Evolutionary conservation across 305 asterid genomes (phyloP).

Genomic region (Euphrasia arctica): DNA sequence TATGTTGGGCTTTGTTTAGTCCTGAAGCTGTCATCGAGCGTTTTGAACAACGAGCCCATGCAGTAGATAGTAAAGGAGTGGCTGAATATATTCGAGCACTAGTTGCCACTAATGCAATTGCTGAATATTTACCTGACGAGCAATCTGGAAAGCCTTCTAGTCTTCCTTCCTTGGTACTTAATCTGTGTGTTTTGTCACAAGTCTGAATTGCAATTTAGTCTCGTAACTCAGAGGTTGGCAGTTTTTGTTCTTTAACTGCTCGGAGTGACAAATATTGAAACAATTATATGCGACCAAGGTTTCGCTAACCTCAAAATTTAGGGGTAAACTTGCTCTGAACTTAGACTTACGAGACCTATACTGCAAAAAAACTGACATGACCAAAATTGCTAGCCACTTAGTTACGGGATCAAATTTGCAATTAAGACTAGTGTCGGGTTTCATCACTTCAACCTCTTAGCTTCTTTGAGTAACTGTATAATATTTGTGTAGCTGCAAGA

Average conservation of each 20-base stretch:
- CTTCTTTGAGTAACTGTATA: constrained; percentile 24
- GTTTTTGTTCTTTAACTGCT: too few relatives aligned
- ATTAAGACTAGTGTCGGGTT: too few relatives aligned
- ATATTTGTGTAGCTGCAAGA: constrained; percentile 77
- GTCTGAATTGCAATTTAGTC: too few relatives aligned
- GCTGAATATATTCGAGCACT: constrained; percentile 89
- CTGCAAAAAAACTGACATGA: too few relatives aligned
- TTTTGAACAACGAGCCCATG: constrained; percentile 85
- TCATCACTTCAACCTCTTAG: not conserved
- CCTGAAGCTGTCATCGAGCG: constrained; percentile 94
- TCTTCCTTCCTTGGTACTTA: constrained; percentile 88
- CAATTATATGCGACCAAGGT: too few relatives aligned
- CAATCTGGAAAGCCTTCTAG: constrained; percentile 84
- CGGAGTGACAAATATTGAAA: too few relatives aligned
- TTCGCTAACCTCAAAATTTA: too few relatives aligned
- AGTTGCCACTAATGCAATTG: constrained; percentile 72
- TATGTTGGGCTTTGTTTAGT: constrained; percentile 34
- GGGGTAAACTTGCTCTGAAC: too few relatives aligned
- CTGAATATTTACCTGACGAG: constrained; percentile 90
- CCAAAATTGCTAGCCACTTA: too few relatives aligned
- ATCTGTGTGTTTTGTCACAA: constrained; percentile 11
- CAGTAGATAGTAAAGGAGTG: constrained; percentile 88
- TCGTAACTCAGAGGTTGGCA: too few relatives aligned
- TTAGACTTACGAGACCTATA: too few relatives aligned
- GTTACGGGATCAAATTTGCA: too few relatives aligned